Percentiles rank a stretch among this genome's conserved stretches.
These are phyloP conservation scores for Periconia macrospinosa DNA, from an alignment of 2,329 filamentous ascomycete species.

Conservation along the genomic window DNA sequence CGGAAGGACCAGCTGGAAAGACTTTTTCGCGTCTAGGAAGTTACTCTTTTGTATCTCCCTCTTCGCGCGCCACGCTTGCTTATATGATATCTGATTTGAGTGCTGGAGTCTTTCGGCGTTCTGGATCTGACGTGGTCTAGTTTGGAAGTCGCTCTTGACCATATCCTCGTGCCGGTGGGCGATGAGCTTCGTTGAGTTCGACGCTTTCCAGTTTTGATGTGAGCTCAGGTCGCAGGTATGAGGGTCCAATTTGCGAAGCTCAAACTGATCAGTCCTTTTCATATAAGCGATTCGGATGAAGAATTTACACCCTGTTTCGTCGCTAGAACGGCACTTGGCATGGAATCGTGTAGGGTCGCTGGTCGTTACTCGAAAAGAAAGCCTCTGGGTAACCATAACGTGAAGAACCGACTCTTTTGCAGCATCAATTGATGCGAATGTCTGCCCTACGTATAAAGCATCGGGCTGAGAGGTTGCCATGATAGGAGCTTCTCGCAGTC, in stretches of 20 bases:
- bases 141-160: conserved; percentile 6
- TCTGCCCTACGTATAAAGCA: conserved; percentile 5
- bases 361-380: conserved; percentile 4
- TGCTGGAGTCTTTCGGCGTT: conserved; percentile 5
- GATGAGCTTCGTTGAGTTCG: conserved; percentile 7
- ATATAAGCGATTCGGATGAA: too few species aligned
- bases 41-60: conserved; percentile 3
- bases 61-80: neutral
- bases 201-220: conserved; percentile 4
- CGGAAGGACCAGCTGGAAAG: conserved; percentile 7
- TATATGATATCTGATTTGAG: conserved; percentile 7
- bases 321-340: conserved; percentile 3
- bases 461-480: conserved; percentile 7
- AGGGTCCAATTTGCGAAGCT: too few species aligned
- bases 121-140: conserved; percentile 5
- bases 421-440: conserved; percentile 3
- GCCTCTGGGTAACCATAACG: conserved; percentile 3
- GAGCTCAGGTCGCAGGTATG: too few species aligned
- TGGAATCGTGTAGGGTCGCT: conserved; percentile 1
- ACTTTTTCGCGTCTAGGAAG: conserved; percentile 3
- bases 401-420: conserved; percentile 6
- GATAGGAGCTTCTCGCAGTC: too few species aligned
- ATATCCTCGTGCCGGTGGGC: conserved; percentile 8
- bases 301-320: neutral
- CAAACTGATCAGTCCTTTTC: neutral